Evolutionary conservation across 2,329 filamentous ascomycete genomes (phyloP), one percentile per base, ranked within the genome.

Genomic region (Cladorrhinum sp.): DNA sequence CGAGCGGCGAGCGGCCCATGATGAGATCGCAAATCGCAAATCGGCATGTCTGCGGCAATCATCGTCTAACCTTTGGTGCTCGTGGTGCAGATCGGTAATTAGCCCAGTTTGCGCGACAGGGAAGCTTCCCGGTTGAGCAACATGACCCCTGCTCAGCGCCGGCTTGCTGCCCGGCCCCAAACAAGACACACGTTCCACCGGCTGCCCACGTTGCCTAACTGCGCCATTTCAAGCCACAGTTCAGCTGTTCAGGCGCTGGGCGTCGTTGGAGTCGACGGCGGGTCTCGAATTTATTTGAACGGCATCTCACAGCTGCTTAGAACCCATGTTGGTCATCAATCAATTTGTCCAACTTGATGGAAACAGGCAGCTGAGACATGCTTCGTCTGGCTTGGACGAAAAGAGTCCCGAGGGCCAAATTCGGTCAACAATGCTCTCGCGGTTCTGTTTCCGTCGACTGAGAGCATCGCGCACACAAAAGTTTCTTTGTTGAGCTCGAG

Each of bases 361-460:
- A 46, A 46, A n/a, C 46, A 49, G 21, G 12, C 4, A 49, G 46
- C n/a, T 10, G 46, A 49, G n/a, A 21, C 46, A 24, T 20, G 39
- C 5, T 49, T 49, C 46, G 21, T 49, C 16, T 30, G 26, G 26
- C 10, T 30, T 10, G 4, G 36, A 42, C 36, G 36, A 42, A 42
- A 42, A 36, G 18, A 14, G 36, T 12, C 14, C n/a, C 18, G 8
- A 46, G 42, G 18, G 42, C 18, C 7, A 18, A 21, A 9, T 20
- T 46, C 42, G 42, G 42, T 4, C 18, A 21, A 46, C 42, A 46
- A 46, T 46, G n/a, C 18, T 8, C 42, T 46, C n/a, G 7, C 2
- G 10, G 58, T 53, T 21, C 61, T 59, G 63, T 58, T 65, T 63
- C 57, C 61, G 63, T 65, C 57, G 20, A 51, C 24, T 18, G 26